Evolutionary conservation across 176 grass and related monocot species (phyloP).

Genomic region (Cenchrus americanus): DNA sequence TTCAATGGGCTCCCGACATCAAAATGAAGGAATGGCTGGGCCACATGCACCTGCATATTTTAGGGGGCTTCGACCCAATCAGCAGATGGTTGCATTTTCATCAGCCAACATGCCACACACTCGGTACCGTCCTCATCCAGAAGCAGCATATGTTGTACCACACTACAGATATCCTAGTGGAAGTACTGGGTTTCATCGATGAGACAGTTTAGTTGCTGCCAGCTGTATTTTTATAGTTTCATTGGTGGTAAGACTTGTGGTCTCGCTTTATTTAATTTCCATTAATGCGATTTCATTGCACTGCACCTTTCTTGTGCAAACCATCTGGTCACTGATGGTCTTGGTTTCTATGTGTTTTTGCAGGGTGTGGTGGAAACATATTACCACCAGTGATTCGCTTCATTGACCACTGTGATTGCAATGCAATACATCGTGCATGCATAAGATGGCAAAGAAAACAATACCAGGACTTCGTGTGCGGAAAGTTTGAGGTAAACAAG

Average conservation of each 20-base stretch:
- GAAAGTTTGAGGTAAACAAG: background rate
- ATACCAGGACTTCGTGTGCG: background rate
- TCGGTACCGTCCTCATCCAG: conserved; percentile 4
- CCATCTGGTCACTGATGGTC: background rate
- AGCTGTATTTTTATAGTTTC: conserved; percentile 1
- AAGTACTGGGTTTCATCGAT: conserved; percentile 29
- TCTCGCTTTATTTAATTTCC: background rate
- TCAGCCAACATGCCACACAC: background rate
- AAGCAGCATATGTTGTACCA: conserved; percentile 16
- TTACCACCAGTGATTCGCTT: too few species aligned
- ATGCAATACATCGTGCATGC: background rate
- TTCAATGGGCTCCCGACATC: conserved; percentile 25
- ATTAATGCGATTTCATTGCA: background rate
- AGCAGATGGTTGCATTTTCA: background rate
- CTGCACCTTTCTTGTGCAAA: background rate
- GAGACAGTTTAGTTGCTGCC: conserved; percentile 13
- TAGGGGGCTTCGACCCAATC: background rate
- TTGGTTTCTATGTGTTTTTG: background rate
- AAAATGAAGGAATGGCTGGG: background rate
- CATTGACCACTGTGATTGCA: background rate
- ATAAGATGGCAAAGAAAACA: background rate
- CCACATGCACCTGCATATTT: conserved; percentile 13
- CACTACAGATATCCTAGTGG: conserved; percentile 28
- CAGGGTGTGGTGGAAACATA: conserved; percentile 1
- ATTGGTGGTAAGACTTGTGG: background rate